Evolutionary conservation across 352 stramenopile species (phyloP).

Genomic region (Phytophthora crassamura): DNA sequence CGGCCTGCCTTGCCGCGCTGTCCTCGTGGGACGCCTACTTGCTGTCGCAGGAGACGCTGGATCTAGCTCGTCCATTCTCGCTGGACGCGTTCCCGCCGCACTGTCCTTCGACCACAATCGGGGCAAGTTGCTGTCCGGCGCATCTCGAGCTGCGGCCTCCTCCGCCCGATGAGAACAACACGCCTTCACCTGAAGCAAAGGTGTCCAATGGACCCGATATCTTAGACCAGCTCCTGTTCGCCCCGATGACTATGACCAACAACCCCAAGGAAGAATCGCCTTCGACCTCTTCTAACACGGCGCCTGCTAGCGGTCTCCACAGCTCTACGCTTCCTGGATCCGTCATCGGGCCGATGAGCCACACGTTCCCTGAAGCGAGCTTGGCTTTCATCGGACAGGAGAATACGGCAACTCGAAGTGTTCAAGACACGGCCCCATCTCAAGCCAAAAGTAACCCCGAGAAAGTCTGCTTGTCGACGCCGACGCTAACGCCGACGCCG

Average conservation of each 20-base stretch:
- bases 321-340: constrained; percentile 9
- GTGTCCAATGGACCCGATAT: constrained; percentile 21
- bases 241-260: neutral
- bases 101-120: constrained; percentile 36
- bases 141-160: constrained; percentile 44
- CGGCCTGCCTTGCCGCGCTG: constrained; percentile 56
- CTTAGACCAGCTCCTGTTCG: constrained; percentile 32
- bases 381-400: constrained; percentile 17
- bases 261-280: constrained; percentile 2
- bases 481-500: constrained; percentile 29
- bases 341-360: neutral
- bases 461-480: constrained; percentile 36
- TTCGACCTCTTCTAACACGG: constrained; percentile 1
- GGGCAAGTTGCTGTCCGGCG: constrained; percentile 42
- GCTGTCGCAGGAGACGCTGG: constrained; percentile 43
- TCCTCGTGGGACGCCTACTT: constrained; percentile 54
- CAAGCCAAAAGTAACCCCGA: constrained; percentile 29
- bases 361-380: constrained; percentile 20
- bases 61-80: constrained; percentile 34
- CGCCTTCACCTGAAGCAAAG: constrained; percentile 2
- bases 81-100: constrained; percentile 41
- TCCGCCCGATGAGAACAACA: constrained; percentile 19
- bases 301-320: constrained; percentile 8
- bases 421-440: constrained; percentile 6
- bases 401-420: neutral